A percentile compares a stretch with the other conserved stretches of the same genome.
Evolutionary conservation across 371 early-diverging fungal genomes (phyloP).

Genomic region (Massospora cicadina): DNA sequence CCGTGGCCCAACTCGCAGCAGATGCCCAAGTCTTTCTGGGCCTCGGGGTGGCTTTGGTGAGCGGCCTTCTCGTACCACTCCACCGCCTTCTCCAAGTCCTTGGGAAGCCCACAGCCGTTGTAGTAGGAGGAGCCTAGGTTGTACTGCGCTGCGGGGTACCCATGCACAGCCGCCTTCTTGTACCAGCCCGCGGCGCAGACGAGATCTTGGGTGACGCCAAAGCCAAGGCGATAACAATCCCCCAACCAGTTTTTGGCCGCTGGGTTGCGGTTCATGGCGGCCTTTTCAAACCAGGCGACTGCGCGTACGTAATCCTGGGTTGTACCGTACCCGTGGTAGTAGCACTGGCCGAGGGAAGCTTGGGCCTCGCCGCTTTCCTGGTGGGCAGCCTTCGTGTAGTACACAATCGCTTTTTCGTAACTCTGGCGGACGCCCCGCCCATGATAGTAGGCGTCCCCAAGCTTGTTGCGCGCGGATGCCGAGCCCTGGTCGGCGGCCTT

Average conservation of each 20-base stretch:
- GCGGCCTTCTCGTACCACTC: constrained; percentile 53
- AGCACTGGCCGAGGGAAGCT: constrained; percentile 60
- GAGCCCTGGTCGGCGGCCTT: constrained; percentile 24
- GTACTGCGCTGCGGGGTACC: constrained; percentile 65
- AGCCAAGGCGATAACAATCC: constrained; percentile 61
- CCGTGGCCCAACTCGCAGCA: constrained; percentile 63
- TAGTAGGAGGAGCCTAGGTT: constrained; percentile 83
- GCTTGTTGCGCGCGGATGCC: constrained; percentile 54
- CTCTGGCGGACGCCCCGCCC: constrained; percentile 49
- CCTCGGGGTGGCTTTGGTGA: constrained; percentile 38
- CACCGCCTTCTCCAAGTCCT: constrained; percentile 39
- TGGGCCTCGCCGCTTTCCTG: constrained; percentile 60
- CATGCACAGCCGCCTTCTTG: constrained; percentile 47
- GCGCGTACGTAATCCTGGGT: constrained; percentile 29
- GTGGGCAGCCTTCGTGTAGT: constrained; percentile 53
- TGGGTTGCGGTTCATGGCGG: constrained; percentile 51
- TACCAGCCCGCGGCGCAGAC: constrained; percentile 50
- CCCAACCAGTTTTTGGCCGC: constrained; percentile 64
- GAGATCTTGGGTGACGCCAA: constrained; percentile 41
- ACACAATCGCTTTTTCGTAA: constrained; percentile 32
- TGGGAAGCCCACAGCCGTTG: constrained; percentile 57
- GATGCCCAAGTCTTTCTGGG: constrained; percentile 65
- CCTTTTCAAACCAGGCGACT: constrained; percentile 49
- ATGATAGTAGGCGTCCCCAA: constrained; percentile 62
- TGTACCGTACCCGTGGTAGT: constrained; percentile 53